These are phyloP conservation scores for Myxozyma nipponensis DNA, from an alignment of 805 yeast species.

Conservation along the genomic window DNA sequence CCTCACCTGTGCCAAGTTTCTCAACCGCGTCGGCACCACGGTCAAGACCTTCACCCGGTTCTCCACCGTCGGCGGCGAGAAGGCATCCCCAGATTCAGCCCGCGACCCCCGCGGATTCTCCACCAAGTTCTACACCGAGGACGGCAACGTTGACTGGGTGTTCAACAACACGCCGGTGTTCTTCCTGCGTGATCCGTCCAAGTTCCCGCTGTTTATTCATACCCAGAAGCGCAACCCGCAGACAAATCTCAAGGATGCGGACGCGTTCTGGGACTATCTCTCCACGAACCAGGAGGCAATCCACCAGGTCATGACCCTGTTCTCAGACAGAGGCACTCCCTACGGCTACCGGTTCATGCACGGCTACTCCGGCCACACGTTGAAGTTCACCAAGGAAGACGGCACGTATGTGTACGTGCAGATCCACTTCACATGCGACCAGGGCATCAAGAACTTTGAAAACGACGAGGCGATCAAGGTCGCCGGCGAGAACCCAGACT, in stretches of 20 bases:
- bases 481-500: constrained; percentile 52
- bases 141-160: constrained; percentile 69
- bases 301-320: constrained; percentile 56
- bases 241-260: constrained; percentile 55
- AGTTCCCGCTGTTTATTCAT: constrained; percentile 64
- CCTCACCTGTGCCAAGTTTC: constrained; percentile 48
- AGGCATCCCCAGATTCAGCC: constrained; percentile 60
- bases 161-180: constrained; percentile 69
- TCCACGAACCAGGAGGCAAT: constrained; percentile 53
- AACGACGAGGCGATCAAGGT: constrained; percentile 47
- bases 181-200: constrained; percentile 59
- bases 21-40: constrained; percentile 71
- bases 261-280: constrained; percentile 56
- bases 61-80: constrained; percentile 68
- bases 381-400: constrained; percentile 51
- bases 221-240: constrained; percentile 68
- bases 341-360: constrained; percentile 52
- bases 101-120: constrained; percentile 72
- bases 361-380: constrained; percentile 64
- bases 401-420: constrained; percentile 54
- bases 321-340: constrained; percentile 61
- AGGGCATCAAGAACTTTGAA: constrained; percentile 47
- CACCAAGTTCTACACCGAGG: constrained; percentile 61
- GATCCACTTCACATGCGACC: constrained; percentile 50
- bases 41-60: constrained; percentile 60